These are phyloP conservation scores for Linanthus parryae DNA, from an alignment of 148 eudicot species.

Conservation along the genomic window DNA sequence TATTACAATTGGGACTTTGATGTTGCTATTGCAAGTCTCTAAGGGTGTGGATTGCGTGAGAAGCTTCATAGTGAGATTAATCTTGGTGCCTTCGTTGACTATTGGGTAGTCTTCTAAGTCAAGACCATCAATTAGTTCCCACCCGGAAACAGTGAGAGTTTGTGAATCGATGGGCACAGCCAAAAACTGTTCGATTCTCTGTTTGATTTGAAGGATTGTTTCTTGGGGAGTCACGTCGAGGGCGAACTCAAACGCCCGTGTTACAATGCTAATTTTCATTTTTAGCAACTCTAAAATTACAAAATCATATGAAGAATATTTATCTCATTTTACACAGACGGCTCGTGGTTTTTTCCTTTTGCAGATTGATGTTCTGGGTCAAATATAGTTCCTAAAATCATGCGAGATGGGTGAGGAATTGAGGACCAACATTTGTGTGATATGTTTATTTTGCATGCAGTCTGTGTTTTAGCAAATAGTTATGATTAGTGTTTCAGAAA, in stretches of 20 bases:
- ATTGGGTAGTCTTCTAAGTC: slow-evolving; percentile 81
- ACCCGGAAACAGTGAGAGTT: slow-evolving; percentile 51
- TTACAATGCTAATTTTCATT: slow-evolving; percentile 59
- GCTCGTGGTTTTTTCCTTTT: no score
- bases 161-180: slow-evolving; percentile 50
- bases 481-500: no score
- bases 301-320: no score
- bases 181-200: slow-evolving; percentile 35
- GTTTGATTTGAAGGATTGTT: slow-evolving; percentile 60
- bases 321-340: no score
- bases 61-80: slow-evolving; percentile 40
- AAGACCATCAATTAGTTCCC: slow-evolving; percentile 72
- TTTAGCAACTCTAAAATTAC: no score
- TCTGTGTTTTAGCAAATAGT: no score
- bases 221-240: slow-evolving; percentile 53
- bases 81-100: slow-evolving; percentile 55
- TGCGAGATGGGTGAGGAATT: no score
- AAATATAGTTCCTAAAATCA: no score
- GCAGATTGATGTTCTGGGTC: no score
- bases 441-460: no score
- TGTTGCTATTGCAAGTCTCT: slow-evolving; percentile 3
- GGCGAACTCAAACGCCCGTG: slow-evolving; percentile 29
- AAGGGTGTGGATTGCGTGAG: slow-evolving; percentile 1
- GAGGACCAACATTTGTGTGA: no score
- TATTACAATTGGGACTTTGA: slow-evolving; percentile 37